Evolutionary conservation across 257 asterid genomes (phyloP), one percentile per base, ranked within the genome.

Genomic region (Nemophila menziesii): DNA sequence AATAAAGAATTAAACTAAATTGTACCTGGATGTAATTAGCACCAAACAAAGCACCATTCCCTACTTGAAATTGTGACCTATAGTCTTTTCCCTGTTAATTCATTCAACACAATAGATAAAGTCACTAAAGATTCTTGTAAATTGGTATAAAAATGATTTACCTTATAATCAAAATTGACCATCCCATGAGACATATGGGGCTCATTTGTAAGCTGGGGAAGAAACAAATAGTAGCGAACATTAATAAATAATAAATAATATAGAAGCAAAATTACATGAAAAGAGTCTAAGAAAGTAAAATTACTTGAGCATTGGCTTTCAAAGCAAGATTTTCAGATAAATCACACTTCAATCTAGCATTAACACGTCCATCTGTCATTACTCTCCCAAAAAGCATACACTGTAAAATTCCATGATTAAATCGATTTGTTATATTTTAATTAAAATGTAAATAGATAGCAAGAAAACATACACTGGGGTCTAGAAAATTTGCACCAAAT

Each of bases 101-200:
- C 20, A 22, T 41, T 22, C 20, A 53, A 64, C 48, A 49, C 12
- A 29, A 29, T 13, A 29, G 36, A 29, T 7, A 54, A 46, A 43
- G 43, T 57, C 27, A 38, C 23, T 33, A 42, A 29, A 2, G 1
- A 29, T 47, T 11, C 3, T 16, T 17, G 5, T 15, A 15, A 23
- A 8, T 19, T 15, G 3, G 19, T 36, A 54, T 29, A 7, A 29
- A 29, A 29, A 29, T 29, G 9, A 5, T 29, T 1, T 72, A 86
- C 99, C 99, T 90, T 90, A 55, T 90, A 90, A 67, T 90, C 99
- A 46, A 90, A 86, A 69, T 73, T 86, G 63, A 72, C 66, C 93
- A 86, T 74, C 51, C 85, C 92, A 47, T 90, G 93, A 0, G 96
- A 85, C 96, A 90, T 85, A 70, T 90, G 94, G 2, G 89, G 93